Base-by-base conservation (phyloP, 1,284 basidiomycete species). In the Tylopilus orsonianus region DNA sequence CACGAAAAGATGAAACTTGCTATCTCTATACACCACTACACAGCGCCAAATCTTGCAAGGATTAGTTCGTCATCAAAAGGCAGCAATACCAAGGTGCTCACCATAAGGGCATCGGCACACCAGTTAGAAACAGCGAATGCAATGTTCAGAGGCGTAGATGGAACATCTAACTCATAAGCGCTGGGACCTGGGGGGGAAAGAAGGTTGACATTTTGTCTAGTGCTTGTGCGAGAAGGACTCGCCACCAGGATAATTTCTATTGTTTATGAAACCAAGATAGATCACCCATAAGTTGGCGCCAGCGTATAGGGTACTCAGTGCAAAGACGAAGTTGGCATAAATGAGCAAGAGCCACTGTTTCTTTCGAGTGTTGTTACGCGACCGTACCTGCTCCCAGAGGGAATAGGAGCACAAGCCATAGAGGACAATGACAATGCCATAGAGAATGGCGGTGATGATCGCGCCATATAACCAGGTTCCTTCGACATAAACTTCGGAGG, bases 181-280 rank as follows among this genome's bases (percentile, higher is more conserved):
- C 44, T 55, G 30, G 58, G 65, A 41, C 62, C 66, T 60, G 27
- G 14, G 14, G 46, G 46, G 18, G 8, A 18, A 26, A 18, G 26
- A 5, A 12, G 18, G n/a, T n/a, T n/a, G n/a, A n/a, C n/a, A n/a
- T 8, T 18, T 6, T 27, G 26, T 10, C 5, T 6, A 27, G n/a
- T n/a, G n/a, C 22, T 16, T 29, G n/a, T 19, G 20, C 16, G 35
- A 4, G 36, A 6, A n/a, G 18, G n/a, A 44, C 52, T 40, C 26
- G 64, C 71, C 70, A 8, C 70, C 71, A 2, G 70, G 69, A 39
- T 62, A 71, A 29, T 63, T 53, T 22, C 70, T 64, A 24, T 71
- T 34, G 40, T 67, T 59, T 45, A 73, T 65, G 52, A 67, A 73
- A 34, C 59, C 58, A 12, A 64, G 48, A 34, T 71, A 59, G 19